phyloP scores from a whole-genome alignment of 768 basidiomycete species.

The Serendipita sp. region DNA sequence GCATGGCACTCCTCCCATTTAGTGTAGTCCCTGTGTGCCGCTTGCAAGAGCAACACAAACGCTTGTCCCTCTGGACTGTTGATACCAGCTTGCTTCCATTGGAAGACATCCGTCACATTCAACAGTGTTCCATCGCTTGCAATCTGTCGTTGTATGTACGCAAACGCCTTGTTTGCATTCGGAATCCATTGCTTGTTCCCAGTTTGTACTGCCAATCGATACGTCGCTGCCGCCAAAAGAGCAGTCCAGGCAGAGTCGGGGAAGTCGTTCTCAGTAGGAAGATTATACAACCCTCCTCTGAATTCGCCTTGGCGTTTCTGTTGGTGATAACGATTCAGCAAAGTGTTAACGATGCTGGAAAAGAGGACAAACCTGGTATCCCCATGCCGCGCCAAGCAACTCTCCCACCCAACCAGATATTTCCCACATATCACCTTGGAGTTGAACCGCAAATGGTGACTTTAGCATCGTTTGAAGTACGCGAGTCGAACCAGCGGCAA shows the following conservation, averaged over 20 bases:
- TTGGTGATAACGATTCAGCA: no score
- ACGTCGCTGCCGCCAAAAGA: constrained; percentile 4
- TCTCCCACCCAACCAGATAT: neutral
- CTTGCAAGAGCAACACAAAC: constrained; percentile 1
- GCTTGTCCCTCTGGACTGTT: constrained; percentile 5
- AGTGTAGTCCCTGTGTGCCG: neutral
- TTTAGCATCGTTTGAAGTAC: neutral
- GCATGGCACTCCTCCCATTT: neutral
- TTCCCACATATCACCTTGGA: neutral
- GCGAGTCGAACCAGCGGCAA: neutral
- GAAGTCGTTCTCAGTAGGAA: neutral
- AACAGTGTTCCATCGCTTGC: neutral
- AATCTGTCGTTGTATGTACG: neutral
- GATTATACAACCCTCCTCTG: neutral
- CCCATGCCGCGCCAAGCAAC: neutral
- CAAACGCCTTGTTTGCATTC: neutral
- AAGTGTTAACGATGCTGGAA: no score
- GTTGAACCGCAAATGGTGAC: neutral
- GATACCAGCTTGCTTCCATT: neutral
- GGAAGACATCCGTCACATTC: neutral
- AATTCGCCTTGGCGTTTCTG: no score
- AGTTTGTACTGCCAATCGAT: neutral
- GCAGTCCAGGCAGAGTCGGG: constrained; percentile 6
- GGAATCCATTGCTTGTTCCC: neutral
- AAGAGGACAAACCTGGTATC: neutral